Evolutionary conservation across 2,329 filamentous ascomycete species (phyloP).

Genomic region (Onygena corvina): DNA sequence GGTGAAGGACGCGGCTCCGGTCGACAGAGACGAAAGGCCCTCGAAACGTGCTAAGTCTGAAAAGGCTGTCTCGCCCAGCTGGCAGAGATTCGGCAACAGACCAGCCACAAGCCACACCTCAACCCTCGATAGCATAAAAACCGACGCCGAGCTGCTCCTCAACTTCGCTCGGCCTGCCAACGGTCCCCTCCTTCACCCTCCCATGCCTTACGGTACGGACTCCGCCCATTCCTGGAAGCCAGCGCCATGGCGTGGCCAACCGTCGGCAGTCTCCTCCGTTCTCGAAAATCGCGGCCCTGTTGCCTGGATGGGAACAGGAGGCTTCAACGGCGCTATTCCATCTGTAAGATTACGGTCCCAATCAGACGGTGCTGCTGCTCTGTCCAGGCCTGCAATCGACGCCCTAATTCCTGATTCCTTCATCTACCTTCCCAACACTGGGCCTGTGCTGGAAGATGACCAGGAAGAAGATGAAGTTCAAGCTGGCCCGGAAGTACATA

Average conservation of each 20-base stretch:
- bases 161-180: conserved; percentile 34
- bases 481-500: neutral
- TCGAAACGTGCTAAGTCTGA: conserved; percentile 51
- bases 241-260: neutral
- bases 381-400: conserved; percentile 28
- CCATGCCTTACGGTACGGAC: neutral
- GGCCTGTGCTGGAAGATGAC: conserved; percentile 14
- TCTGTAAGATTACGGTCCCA: conserved; percentile 31
- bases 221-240: neutral
- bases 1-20: neutral
- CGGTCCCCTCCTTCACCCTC: conserved; percentile 18
- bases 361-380: conserved; percentile 32
- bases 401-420: conserved; percentile 15
- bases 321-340: conserved; percentile 9
- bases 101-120: conserved; percentile 24
- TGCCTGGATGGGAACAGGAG: conserved; percentile 10
- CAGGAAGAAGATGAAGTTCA: conserved; percentile 13
- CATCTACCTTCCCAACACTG: conserved; percentile 6
- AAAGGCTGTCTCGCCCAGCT: conserved; percentile 36
- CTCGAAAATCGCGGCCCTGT: neutral
- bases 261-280: neutral
- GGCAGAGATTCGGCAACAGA: conserved; percentile 20
- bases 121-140: conserved; percentile 28
- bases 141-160: conserved; percentile 39
- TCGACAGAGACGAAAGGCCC: conserved; percentile 34